These are phyloP conservation scores for Starmerella scarabaei DNA, from an alignment of 805 yeast species.

Conservation along the genomic window DNA sequence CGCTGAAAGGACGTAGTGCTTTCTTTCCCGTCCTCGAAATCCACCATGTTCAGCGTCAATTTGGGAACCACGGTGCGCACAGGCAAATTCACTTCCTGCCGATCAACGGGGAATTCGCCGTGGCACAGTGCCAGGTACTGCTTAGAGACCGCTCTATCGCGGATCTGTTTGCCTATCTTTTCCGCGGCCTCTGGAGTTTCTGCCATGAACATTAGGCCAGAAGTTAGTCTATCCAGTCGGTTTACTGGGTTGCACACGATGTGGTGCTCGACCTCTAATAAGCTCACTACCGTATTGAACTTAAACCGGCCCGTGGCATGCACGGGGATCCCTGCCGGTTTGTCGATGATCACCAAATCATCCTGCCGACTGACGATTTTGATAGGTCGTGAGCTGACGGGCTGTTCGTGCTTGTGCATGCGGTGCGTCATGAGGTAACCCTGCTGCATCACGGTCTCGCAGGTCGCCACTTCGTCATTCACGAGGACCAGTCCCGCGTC, in stretches of 20 bases:
- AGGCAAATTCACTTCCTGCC: conserved; percentile 51
- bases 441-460: conserved; percentile 56
- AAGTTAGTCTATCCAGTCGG: conserved; percentile 77
- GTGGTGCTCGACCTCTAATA: conserved; percentile 58
- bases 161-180: conserved; percentile 50
- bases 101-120: conserved; percentile 65
- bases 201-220: conserved; percentile 88
- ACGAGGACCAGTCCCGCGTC: conserved; percentile 64
- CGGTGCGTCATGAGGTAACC: conserved; percentile 75
- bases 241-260: conserved; percentile 71
- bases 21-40: conserved; percentile 33
- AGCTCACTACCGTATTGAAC: conserved; percentile 66
- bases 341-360: conserved; percentile 68
- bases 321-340: conserved; percentile 89
- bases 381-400: conserved; percentile 49
- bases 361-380: conserved; percentile 63
- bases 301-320: conserved; percentile 86
- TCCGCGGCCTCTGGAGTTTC: conserved; percentile 71
- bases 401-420: conserved; percentile 82
- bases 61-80: conserved; percentile 61
- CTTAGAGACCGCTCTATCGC: conserved; percentile 61
- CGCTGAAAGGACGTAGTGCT: conserved; percentile 62
- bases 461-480: conserved; percentile 50
- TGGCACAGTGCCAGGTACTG: conserved; percentile 78
- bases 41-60: conserved; percentile 51